These are phyloP conservation scores for Boletus insuetus DNA, from an alignment of 768 basidiomycete genomes.

Conservation along the genomic window DNA sequence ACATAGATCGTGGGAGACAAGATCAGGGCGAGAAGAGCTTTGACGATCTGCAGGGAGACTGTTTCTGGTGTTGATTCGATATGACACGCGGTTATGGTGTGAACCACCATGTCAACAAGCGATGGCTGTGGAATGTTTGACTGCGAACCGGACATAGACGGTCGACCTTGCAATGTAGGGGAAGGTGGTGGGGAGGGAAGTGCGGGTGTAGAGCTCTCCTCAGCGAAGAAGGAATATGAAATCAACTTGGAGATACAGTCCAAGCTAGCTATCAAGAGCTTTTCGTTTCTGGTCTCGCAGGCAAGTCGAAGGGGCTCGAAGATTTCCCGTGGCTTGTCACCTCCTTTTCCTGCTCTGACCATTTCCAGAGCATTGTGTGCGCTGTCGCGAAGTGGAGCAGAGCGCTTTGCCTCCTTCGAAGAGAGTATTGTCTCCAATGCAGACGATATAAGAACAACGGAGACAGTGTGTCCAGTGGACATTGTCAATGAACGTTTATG, in stretches of 20 bases:
- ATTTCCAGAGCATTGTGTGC: conserved; percentile 81
- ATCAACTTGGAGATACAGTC: conserved; percentile 98
- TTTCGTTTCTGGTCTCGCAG: conserved; percentile 92
- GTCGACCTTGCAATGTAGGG: conserved; percentile 47
- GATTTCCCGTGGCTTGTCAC: conserved; percentile 78
- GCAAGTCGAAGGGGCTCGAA: conserved; percentile 96
- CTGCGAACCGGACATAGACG: conserved; percentile 45
- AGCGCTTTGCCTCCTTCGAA: conserved; percentile 87
- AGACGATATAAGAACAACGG: conserved; percentile 76
- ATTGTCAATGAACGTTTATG: conserved; percentile 62
- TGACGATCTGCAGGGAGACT: conserved; percentile 95
- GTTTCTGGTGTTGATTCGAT: conserved; percentile 84
- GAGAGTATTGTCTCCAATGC: conserved; percentile 83
- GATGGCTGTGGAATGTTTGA: conserved; percentile 58
- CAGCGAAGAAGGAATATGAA: conserved; percentile 94
- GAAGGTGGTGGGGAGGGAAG: conserved; percentile 78
- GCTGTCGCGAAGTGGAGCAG: conserved; percentile 75
- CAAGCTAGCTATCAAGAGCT: conserved; percentile 92
- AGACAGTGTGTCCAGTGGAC: conserved; percentile 70
- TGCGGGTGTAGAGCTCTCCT: conserved; percentile 44
- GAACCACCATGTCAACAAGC: conserved; percentile 89
- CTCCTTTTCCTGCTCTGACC: conserved; percentile 71
- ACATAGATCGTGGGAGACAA: conserved; percentile 84
- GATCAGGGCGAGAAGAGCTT: conserved; percentile 86
- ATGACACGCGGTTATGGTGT: conserved; percentile 92